These are phyloP conservation scores for Corymbia maculata DNA, from an alignment of 345 rosid species.

Conservation along the genomic window DNA sequence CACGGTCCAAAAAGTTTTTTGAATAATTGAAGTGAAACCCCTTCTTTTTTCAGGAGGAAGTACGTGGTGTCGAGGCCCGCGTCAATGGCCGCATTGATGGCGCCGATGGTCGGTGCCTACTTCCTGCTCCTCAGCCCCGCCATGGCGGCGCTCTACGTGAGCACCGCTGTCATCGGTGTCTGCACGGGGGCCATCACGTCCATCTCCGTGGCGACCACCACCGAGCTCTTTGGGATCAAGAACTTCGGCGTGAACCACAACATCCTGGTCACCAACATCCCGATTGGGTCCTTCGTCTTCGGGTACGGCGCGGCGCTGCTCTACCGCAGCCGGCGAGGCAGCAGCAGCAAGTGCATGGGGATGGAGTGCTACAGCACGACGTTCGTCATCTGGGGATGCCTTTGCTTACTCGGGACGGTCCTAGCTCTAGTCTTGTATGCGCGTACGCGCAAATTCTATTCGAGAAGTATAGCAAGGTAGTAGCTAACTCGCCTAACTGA, in stretches of 20 bases:
- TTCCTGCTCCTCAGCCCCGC: constrained; percentile 38
- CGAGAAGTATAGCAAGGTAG: neutral
- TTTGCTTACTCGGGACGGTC: constrained; percentile 44
- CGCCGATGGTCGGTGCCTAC: constrained; percentile 56
- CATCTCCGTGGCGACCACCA: constrained; percentile 54
- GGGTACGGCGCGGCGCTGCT: constrained; percentile 65
- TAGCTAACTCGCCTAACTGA: neutral
- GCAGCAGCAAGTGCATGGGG: constrained; percentile 56
- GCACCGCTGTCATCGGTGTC: constrained; percentile 63
- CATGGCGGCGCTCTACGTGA: constrained; percentile 27
- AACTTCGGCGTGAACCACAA: constrained; percentile 85
- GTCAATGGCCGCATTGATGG: constrained; percentile 40
- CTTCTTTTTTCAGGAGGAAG: constrained; percentile 25
- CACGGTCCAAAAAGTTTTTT: neutral
- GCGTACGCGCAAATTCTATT: constrained; percentile 47
- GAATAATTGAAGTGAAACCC: neutral
- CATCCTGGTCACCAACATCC: constrained; percentile 65
- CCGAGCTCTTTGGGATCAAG: constrained; percentile 67
- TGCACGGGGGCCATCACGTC: constrained; percentile 81
- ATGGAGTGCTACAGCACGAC: constrained; percentile 46
- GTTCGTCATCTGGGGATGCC: constrained; percentile 63
- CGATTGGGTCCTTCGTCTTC: constrained; percentile 65
- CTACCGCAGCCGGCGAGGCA: constrained; percentile 27
- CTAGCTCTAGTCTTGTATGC: constrained; percentile 36
- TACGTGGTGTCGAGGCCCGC: constrained; percentile 47